A percentile compares a stretch with the other conserved stretches of the same genome.
Evolutionary conservation across 164 flowering plant species (phyloP).

Genomic region (Nymphaea thermarum): DNA sequence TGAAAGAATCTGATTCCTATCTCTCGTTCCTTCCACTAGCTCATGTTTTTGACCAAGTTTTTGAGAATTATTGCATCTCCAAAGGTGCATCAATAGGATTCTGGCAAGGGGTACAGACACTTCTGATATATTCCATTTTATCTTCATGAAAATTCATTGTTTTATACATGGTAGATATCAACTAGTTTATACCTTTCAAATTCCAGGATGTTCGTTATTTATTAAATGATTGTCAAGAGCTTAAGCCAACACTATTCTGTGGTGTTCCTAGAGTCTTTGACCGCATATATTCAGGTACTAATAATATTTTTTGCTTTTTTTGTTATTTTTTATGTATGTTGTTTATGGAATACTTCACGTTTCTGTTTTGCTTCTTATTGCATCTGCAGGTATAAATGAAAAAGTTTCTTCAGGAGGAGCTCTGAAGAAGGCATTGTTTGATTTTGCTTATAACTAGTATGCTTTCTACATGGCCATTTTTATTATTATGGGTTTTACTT

Average conservation of each 20-base stretch:
- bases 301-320: not conserved
- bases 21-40: constrained; percentile 95
- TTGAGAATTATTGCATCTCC: constrained; percentile 68
- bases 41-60: constrained; percentile 80
- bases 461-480: constrained; percentile 10
- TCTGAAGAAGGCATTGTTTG: constrained; percentile 51
- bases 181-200: not conserved
- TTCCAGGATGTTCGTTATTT: constrained; percentile 71
- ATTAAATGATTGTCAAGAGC: constrained; percentile 64
- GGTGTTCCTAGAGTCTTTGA: constrained; percentile 97
- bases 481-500: too few relatives aligned
- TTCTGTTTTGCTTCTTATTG: not conserved
- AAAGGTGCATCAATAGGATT: constrained; percentile 79
- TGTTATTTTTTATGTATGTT: not conserved
- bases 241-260: constrained; percentile 79
- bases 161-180: too few relatives aligned
- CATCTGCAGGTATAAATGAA: constrained; percentile 39
- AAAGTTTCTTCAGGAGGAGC: constrained; percentile 67
- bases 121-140: not conserved
- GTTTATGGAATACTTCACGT: not conserved
- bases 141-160: not conserved
- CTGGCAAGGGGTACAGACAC: constrained; percentile 70
- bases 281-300: constrained; percentile 65
- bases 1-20: constrained; percentile 54
- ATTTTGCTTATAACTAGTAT: constrained; percentile 81